Conservation (phyloP, 495 filamentous ascomycete species). For the Lasiosphaeriaceae sp. region DNA sequence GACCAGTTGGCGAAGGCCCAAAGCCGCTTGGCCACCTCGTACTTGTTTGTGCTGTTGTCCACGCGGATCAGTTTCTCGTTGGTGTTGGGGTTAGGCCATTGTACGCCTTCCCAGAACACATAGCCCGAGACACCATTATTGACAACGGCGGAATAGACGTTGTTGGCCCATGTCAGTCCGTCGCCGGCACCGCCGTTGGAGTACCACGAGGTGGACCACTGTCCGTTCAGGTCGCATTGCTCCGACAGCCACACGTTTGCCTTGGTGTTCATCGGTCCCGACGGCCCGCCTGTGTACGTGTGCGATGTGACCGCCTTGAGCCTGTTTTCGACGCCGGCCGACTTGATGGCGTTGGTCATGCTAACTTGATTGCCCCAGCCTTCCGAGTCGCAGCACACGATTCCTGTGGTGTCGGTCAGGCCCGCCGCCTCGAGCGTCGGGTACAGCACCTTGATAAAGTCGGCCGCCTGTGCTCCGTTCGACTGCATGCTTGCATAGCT, state of each 20-base stretch:
- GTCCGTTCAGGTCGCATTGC: conserved; percentile 45
- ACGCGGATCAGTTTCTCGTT: conserved; percentile 46
- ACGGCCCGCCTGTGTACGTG: conserved; percentile 35
- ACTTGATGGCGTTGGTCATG: conserved; percentile 36
- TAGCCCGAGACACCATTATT: conserved; percentile 44
- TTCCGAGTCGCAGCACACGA: conserved; percentile 39
- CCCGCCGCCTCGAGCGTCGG: conserved; percentile 26
- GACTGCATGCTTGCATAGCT: conserved; percentile 38
- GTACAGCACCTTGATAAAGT: conserved; percentile 39
- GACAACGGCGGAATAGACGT: conserved; percentile 45
- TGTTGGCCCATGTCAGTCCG: conserved; percentile 51
- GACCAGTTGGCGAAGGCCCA: conserved; percentile 53
- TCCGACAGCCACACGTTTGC: conserved; percentile 37
- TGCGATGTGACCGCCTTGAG: conserved; percentile 36
- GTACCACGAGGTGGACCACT: conserved; percentile 48
- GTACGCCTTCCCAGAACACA: conserved; percentile 55
- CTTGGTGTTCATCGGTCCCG: conserved; percentile 28
- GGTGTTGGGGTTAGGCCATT: conserved; percentile 42
- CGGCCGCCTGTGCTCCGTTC: conserved; percentile 35
- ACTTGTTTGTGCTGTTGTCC: conserved; percentile 34
- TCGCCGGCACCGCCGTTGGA: conserved; percentile 42
- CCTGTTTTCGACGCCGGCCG: conserved; percentile 24
- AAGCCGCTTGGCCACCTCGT: conserved; percentile 41
- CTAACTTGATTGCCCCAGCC: conserved; percentile 38
- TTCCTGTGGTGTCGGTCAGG: conserved; percentile 28